Evolutionary conservation across 495 filamentous ascomycete genomes (phyloP), one percentile per base, ranked within the genome.

Genomic region (Podospora pseudocomata): DNA sequence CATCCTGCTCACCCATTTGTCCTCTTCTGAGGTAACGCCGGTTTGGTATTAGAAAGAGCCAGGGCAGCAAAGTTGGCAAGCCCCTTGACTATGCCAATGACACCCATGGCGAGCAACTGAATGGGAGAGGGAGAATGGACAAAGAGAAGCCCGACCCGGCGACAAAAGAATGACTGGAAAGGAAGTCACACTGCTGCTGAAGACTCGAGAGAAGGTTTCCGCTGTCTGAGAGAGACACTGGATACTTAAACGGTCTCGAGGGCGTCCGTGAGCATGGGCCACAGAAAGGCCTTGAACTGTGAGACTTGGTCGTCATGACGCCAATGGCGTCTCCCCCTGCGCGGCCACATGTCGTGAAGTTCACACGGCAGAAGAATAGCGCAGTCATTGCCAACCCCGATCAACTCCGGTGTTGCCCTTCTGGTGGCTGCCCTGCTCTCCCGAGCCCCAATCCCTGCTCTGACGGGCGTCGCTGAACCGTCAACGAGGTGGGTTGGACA

Each of bases 1-100:
- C 9, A 3, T 49, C 39, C 39, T 49, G 9, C 39, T 49, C 70
- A 81, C 74, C 82, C 82, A 68, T 85, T 85, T 9, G 82, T 85
- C 49, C 78, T 75, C 18, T 65, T 63, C 67, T 84, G 82, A 4
- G 73, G 72, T 56, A 85, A 65, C 15, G 73, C 68, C 32, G 68
- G 65, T 2, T 70, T 69, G 18, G 74, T 69, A 11, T 57, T 65
- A 19, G 69, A 59, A 32, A 72, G 16, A 3, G 66, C 49, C 1
- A 28, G 19, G 23, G 56, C 34, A 18, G 54, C 61, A 7, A 44
- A 32, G 11, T 53, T 28, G 28, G 71, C 7, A 28, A 67, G 30
- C 20, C 32, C 28, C 23, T 49, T 28, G 20, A 73, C n/a, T 20
- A 59, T 20, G n/a, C 63, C 64, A 9, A 76, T 44, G 7, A 71